A percentile compares a stretch with the other conserved stretches of the same genome.
Conservation (phyloP, 805 yeast species). For the Alloascoidea africana region DNA sequence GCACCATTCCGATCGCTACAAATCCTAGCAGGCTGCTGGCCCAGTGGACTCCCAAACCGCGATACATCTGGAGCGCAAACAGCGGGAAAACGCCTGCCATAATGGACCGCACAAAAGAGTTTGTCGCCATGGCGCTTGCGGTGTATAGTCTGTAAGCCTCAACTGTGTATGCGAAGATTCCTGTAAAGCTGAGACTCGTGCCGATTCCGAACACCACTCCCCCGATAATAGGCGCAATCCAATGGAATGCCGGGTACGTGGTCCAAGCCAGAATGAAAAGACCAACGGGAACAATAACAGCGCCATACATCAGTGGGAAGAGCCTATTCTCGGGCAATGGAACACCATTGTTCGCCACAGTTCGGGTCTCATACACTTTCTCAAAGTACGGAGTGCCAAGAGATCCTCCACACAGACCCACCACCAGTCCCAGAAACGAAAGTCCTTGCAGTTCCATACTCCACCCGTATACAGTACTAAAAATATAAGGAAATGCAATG, state of each 20-base stretch:
- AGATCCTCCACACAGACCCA: conserved; percentile 58
- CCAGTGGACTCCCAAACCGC: conserved; percentile 40
- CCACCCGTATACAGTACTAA: conserved; percentile 35
- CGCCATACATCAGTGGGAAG: conserved; percentile 43
- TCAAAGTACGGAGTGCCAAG: conserved; percentile 16
- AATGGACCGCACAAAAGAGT: conserved; percentile 40
- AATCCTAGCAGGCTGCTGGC: conserved; percentile 39
- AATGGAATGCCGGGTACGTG: conserved; percentile 29
- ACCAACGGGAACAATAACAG: conserved; percentile 34
- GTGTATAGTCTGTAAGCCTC: conserved; percentile 34
- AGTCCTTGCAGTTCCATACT: conserved; percentile 41
- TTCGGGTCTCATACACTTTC: conserved; percentile 25
- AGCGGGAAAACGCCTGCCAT: conserved; percentile 45
- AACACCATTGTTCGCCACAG: conserved; percentile 26
- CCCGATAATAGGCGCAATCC: conserved; percentile 37
- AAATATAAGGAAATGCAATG: conserved; percentile 50
- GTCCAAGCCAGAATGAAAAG: conserved; percentile 48
- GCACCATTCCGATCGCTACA: conserved; percentile 37
- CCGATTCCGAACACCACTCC: conserved; percentile 26
- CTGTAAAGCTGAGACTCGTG: conserved; percentile 26
- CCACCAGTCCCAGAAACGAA: conserved; percentile 50
- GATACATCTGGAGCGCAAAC: conserved; percentile 42
- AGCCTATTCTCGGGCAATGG: conserved; percentile 43
- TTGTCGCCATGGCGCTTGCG: conserved; percentile 76
- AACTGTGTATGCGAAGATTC: conserved; percentile 23